Percentiles rank a stretch among this genome's conserved stretches.
These are phyloP conservation scores for Diaporthe helianthi DNA, from an alignment of 2,329 filamentous ascomycete genomes.

Conservation along the genomic window DNA sequence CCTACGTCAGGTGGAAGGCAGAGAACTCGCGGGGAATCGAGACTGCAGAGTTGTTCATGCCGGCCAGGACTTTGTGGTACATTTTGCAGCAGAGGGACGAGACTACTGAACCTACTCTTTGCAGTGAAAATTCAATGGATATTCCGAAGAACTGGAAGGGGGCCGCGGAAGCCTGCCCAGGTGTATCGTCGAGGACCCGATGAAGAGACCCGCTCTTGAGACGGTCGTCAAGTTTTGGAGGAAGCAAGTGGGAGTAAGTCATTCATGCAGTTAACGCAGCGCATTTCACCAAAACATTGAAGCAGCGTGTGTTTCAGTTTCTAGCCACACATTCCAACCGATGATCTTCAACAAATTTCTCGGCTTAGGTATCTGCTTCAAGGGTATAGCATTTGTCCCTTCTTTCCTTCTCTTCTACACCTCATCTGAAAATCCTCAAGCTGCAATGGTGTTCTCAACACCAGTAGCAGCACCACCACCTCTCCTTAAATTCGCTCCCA, in stretches of 20 bases:
- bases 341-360: too few relatives aligned
- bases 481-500: background rate
- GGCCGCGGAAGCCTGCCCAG: background rate
- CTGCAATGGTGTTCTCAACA: conserved; percentile 3
- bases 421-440: background rate
- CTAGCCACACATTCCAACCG: too few relatives aligned
- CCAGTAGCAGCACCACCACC: conserved; percentile 15
- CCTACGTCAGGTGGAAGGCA: background rate
- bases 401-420: too few relatives aligned
- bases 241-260: background rate
- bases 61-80: background rate
- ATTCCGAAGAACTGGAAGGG: background rate
- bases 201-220: background rate
- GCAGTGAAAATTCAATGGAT: background rate
- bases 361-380: too few relatives aligned
- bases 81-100: background rate
- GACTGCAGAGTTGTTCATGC: background rate
- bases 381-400: too few relatives aligned
- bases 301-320: too few relatives aligned
- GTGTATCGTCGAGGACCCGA: background rate
- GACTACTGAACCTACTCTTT: background rate
- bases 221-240: background rate
- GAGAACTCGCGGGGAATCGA: background rate
- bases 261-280: too few relatives aligned
- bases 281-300: too few relatives aligned